Conservation (phyloP, 257 asterid species). For the Asclepias syriaca region DNA sequence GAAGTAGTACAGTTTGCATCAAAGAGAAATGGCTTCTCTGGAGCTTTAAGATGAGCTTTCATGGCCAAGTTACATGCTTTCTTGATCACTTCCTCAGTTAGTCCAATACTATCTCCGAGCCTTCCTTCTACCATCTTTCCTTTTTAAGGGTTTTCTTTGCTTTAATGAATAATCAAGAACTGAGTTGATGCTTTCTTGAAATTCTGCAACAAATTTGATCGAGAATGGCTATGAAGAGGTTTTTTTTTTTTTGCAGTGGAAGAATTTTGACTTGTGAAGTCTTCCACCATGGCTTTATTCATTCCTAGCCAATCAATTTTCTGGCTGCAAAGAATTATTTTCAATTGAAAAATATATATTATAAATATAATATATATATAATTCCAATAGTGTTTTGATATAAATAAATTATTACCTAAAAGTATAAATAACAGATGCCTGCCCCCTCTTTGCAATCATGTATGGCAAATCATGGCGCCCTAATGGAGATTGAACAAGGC, state of each 20-base stretch:
- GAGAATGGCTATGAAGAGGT: neutral
- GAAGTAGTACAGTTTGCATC: constrained; percentile 41
- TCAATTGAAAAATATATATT: no score
- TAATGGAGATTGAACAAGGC: no score
- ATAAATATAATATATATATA: no score
- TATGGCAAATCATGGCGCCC: no score
- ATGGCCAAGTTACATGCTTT: constrained; percentile 55
- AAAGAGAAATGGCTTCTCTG: constrained; percentile 43
- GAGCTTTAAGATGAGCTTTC: constrained; percentile 59
- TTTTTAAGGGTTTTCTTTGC: neutral
- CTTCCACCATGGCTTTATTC: neutral
- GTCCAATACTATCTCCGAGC: constrained; percentile 47
- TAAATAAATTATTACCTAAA: no score
- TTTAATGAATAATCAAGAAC: neutral
- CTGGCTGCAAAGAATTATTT: neutral
- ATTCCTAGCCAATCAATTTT: neutral
- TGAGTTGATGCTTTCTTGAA: neutral
- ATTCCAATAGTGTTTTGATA: no score
- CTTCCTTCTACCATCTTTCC: constrained; percentile 39
- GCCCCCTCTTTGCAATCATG: no score
- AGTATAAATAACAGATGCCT: no score
- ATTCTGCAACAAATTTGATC: neutral
- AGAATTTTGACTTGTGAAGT: neutral
- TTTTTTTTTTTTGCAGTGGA: neutral
- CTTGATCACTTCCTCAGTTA: constrained; percentile 49